Evolutionary conservation across 2,329 filamentous ascomycete species (phyloP), one percentile per base, ranked within the genome.

Genomic region (Colletotrichum trifolii): DNA sequence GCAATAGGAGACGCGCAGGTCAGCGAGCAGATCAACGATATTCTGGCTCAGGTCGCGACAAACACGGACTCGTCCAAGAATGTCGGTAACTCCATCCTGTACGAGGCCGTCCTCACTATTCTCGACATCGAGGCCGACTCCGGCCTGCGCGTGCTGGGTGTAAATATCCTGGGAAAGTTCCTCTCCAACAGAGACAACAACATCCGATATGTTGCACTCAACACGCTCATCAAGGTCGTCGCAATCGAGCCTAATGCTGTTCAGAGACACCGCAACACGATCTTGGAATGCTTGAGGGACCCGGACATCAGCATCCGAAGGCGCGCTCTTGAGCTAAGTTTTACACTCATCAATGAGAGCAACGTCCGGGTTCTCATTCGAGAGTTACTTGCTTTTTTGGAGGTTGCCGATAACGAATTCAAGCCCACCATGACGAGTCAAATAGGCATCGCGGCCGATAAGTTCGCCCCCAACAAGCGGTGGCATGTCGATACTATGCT

Each of bases 401-500:
- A 99, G 77, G 94, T 97, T 55, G 95, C 96, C 59, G 96, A 99
- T 73, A 97, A 96, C 69, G 96, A 99, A 77, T 99, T 99, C 82
- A 99, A 99, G 81, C 93, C 96, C 7, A 93, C 93, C 57, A 97
- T 99, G 94, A 99, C 96, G 2, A 96, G 91, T 57, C 96, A 99
- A 75, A 99, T 99, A 76, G 96, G 96, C 33, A 93, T 99, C 72
- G 96, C 96, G 10, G 96, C 96, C 7, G 96, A 99, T 77, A 90
- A 95, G 69, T 99, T 93, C 78, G 92, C 96, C 2, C 96, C 96
- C 1, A 98, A 96, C 80, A 98, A 98, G 81, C 87, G 96, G 75
- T 99, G 96, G 96, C 96, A 99, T 75, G 91, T 98, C 71, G 96
- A 99, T 74, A 99, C 96, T 2, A 97, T 99, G 90, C 83, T 99